A percentile compares a stretch with the other conserved stretches of the same genome.
Evolutionary conservation across 768 basidiomycete species (phyloP).

Genomic region (Sporobolomyces roseus): DNA sequence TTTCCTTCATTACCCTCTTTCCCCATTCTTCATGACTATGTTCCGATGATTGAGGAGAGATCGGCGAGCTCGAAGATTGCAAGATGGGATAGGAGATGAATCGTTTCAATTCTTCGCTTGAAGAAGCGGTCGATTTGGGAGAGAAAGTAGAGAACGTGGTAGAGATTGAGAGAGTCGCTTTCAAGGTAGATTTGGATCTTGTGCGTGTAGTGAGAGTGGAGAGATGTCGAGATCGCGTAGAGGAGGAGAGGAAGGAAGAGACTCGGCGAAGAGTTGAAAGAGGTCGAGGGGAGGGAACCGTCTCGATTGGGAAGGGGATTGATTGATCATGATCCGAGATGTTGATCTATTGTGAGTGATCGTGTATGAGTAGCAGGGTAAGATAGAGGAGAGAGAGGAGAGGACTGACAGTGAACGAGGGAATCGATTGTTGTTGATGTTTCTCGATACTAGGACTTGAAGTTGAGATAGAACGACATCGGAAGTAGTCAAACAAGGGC

Average conservation of each 20-base stretch:
- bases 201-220: not conserved
- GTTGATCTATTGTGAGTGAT: no score
- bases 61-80: constrained; percentile 4
- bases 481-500: not conserved
- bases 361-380: no score
- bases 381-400: not conserved
- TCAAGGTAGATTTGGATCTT: no score
- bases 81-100: constrained; percentile 10
- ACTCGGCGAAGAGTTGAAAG: constrained; percentile 1
- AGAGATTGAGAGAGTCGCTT: not conserved
- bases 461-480: not conserved
- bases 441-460: not conserved
- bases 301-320: no score
- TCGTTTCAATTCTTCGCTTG: not conserved
- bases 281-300: no score
- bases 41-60: not conserved
- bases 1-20: not conserved
- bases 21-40: not conserved
- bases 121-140: not conserved
- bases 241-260: constrained; percentile 7
- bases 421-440: not conserved
- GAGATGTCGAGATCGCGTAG: not conserved
- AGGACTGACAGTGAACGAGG: not conserved
- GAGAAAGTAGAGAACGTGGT: not conserved
- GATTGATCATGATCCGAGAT: not conserved